phyloP scores from a whole-genome alignment of 2,329 filamentous ascomycete genomes.

The Claviceps africana region DNA sequence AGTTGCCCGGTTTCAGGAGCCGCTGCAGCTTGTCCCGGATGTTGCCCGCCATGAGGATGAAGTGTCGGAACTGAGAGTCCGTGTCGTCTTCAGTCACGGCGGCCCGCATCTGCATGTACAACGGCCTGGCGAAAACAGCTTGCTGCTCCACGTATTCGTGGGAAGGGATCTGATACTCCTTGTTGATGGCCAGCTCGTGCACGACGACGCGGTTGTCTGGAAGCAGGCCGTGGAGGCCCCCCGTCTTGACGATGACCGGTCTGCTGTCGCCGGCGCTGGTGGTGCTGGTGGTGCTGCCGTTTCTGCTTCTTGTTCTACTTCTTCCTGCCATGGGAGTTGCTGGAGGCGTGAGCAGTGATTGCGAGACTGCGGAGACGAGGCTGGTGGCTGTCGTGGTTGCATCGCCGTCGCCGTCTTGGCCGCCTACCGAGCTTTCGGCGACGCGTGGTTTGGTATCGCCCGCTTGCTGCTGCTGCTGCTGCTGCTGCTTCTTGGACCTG shows the following conservation, averaged over 20 bases:
- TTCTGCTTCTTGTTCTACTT: background rate
- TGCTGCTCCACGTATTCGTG: conserved; percentile 46
- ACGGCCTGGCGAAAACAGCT: conserved; percentile 30
- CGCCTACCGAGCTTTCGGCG: conserved; percentile 29
- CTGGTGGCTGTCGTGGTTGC: conserved; percentile 22
- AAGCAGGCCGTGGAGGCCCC: conserved; percentile 38
- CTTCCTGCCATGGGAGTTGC: conserved; percentile 30
- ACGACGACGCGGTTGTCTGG: conserved; percentile 63
- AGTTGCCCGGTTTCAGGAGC: conserved; percentile 55
- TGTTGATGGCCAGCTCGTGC: conserved; percentile 69
- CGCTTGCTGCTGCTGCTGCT: conserved; percentile 20
- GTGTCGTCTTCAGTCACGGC: conserved; percentile 53
- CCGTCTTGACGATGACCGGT: conserved; percentile 23
- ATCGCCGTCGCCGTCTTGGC: conserved; percentile 13
- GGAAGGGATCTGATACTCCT: conserved; percentile 57
- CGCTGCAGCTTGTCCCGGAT: conserved; percentile 60
- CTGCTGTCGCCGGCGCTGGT: conserved; percentile 18
- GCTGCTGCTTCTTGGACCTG: conserved; percentile 41
- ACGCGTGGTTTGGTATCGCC: conserved; percentile 60
- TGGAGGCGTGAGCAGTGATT: conserved; percentile 37
- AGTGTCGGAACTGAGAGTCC: conserved; percentile 52
- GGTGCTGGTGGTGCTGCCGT: background rate
- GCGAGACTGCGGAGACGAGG: conserved; percentile 27
- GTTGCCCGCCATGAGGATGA: conserved; percentile 55
- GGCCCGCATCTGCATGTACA: conserved; percentile 44